These are phyloP conservation scores for Globisporangium apiculatum DNA, from an alignment of 352 stramenopile species.

Conservation along the genomic window DNA sequence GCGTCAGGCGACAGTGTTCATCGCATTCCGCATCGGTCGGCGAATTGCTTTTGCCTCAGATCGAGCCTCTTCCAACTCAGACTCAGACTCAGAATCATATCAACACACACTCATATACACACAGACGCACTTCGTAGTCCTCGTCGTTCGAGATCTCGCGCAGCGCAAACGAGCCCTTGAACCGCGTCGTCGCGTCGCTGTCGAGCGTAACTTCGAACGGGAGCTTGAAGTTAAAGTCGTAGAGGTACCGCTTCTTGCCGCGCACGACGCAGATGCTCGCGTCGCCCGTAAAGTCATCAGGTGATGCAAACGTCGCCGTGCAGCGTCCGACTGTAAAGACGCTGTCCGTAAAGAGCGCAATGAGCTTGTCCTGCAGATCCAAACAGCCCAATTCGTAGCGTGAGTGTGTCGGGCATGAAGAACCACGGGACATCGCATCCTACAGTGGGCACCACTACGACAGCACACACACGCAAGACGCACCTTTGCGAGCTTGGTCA, in stretches of 20 bases:
- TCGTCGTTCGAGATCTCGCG: constrained; percentile 86
- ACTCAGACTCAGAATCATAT: too few species aligned
- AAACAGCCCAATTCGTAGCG: too few species aligned
- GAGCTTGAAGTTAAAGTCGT: constrained; percentile 80
- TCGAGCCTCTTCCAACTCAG: too few species aligned
- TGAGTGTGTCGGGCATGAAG: too few species aligned
- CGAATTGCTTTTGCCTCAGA: too few species aligned
- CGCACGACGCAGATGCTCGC: constrained; percentile 85
- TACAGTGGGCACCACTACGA: too few species aligned
- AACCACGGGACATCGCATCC: too few species aligned
- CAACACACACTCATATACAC: background rate
- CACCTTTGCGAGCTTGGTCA: constrained; percentile 80
- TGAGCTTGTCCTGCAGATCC: constrained; percentile 39
- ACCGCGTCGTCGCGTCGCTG: constrained; percentile 24
- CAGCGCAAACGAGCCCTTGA: constrained; percentile 65
- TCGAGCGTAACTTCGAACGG: constrained; percentile 58
- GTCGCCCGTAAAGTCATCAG: constrained; percentile 72
- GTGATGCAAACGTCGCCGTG: constrained; percentile 39
- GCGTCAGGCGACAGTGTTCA: too few species aligned
- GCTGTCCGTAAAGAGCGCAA: constrained; percentile 35
- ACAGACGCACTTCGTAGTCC: constrained; percentile 63
- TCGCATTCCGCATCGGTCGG: too few species aligned
- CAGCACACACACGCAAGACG: background rate
- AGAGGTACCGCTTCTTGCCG: constrained; percentile 86
- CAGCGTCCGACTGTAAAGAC: constrained; percentile 37